Evolutionary conservation across 2,329 filamentous ascomycete species (phyloP), one percentile per base, ranked within the genome.

Genomic region (Fusarium drepaniforme): DNA sequence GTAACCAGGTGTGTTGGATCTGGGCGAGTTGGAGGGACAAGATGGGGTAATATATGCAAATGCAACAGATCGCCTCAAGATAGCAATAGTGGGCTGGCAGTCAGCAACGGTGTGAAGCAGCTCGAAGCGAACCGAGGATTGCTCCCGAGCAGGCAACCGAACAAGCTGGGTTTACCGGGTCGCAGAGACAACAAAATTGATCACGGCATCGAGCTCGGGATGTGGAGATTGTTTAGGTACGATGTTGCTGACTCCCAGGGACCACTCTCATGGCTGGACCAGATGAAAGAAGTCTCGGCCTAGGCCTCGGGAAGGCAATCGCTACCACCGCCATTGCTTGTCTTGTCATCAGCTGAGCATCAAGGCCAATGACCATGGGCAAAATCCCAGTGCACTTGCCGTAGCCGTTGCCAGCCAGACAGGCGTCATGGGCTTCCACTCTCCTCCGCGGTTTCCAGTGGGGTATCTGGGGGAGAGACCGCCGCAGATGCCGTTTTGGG

Each of bases 391-490:
- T 49, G 49, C 21, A 8, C 56, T 62, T 46, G 62, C 64, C 64
- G 53, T 23, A 62, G n/a, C 35, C 44, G 30, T 67, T 62, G 64
- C 35, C 56, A 58, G 60, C 44, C 58, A 56, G 30, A 62, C 57
- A 66, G 67, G 70, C 71, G 68, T 75, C 74, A 79, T 75, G 65
- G 67, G 66, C 67, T 71, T 62, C 64, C 68, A 68, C 46, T 66
- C 49, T 53, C 28, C 49, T 53, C 49, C 49, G 49, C 49, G 35
- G 64, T 61, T 53, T 57, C 64, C 56, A 65, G 68, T 79, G 77
- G 77, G 76, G 77, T 75, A 62, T 72, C 75, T 77, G 75, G 77
- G 77, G 77, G 75, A 70, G 67, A 64, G 70, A 77, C 72, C 75
- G 77, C 72, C 67, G 59, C 64, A 53, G 65, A 69, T 74, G 63